Evolutionary conservation across 768 basidiomycete species (phyloP).

Genomic region (Kwoniella sp.): DNA sequence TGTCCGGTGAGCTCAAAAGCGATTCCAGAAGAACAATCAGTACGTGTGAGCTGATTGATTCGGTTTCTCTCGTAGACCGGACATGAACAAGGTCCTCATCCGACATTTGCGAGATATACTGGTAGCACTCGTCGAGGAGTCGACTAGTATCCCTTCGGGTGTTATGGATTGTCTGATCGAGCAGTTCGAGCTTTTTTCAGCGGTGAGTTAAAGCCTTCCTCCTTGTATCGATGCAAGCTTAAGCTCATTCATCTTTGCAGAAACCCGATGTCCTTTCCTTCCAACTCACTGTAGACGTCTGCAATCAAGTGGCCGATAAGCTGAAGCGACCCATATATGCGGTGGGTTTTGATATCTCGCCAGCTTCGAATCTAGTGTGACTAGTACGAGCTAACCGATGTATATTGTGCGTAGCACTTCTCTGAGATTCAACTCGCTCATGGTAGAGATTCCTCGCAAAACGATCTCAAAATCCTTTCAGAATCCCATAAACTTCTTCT

Average conservation of each 20-base stretch:
- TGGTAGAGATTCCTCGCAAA: slow-evolving; percentile 38
- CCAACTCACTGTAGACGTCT: slow-evolving; percentile 80
- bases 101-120: slow-evolving; percentile 74
- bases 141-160: slow-evolving; percentile 70
- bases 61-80: slow-evolving; percentile 23
- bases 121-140: slow-evolving; percentile 84
- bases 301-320: slow-evolving; percentile 78
- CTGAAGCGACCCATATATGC: slow-evolving; percentile 77
- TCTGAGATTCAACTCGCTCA: slow-evolving; percentile 71
- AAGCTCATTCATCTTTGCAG: slow-evolving; percentile 7
- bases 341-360: too few species aligned
- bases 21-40: too few species aligned
- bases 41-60: background rate
- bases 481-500: slow-evolving; percentile 86
- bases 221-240: background rate
- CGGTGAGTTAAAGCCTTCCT: slow-evolving; percentile 25
- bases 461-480: slow-evolving; percentile 45
- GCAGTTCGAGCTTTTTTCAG: slow-evolving; percentile 63
- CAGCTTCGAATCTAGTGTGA: too few species aligned
- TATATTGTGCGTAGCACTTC: slow-evolving; percentile 70
- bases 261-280: slow-evolving; percentile 59
- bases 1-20: slow-evolving; percentile 61
- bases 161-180: slow-evolving; percentile 79
- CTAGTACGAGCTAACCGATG: too few species aligned
- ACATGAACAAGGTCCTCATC: slow-evolving; percentile 58